Base-by-base conservation (phyloP, 2,329 filamentous ascomycete genomes). In the Mycosphaerella sp. region DNA sequence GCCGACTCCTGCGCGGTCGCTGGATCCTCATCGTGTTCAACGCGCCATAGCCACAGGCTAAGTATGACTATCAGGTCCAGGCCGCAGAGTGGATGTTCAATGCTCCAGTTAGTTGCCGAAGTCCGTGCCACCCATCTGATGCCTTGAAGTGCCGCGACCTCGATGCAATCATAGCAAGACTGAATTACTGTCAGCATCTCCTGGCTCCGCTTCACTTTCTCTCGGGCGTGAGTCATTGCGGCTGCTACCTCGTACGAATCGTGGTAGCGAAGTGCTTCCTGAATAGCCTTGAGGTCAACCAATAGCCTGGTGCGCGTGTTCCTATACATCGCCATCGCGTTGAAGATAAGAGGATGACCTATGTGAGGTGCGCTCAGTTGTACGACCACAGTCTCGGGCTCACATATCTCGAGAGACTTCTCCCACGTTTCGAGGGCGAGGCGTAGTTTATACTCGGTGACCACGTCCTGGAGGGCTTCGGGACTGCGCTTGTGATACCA, bases 111-210 rank as follows among this genome's bases (percentile, higher is more conserved):
- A 41, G 93, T 96, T 17, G 93, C 89, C 41, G 90, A 96, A 17
- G 91, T 96, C 61, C 90, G 86, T n/a, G 91, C 91, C 56, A 97
- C 90, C 91, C 93, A 97, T 63, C 91, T 89, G 60, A 97, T 89
- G 59, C 91, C 93, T 70, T 96, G 90, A 56, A 89, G 75, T 41
- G 94, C 91, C 50, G 91, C 91, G 43, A 93, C 95, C 71, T 97
- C 91, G 65, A 98, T 90, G 75, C 90, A 97, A 71, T 94, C 89
- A 71, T 93, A 97, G 74, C 93, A 97, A 71, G 94, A 89, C 66
- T 97, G 86, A 56, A 98, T 95, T 63, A 97, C 90, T 73, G 95
- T 95, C 76, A 96, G 87, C 91, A 97, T 97, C 71, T 97, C 91
- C 64, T 86, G 84, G 16, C 89, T 95, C 60, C 93, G 86, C 79